These are phyloP conservation scores for Salix caprea DNA, from an alignment of 345 rosid genomes.

Conservation along the genomic window DNA sequence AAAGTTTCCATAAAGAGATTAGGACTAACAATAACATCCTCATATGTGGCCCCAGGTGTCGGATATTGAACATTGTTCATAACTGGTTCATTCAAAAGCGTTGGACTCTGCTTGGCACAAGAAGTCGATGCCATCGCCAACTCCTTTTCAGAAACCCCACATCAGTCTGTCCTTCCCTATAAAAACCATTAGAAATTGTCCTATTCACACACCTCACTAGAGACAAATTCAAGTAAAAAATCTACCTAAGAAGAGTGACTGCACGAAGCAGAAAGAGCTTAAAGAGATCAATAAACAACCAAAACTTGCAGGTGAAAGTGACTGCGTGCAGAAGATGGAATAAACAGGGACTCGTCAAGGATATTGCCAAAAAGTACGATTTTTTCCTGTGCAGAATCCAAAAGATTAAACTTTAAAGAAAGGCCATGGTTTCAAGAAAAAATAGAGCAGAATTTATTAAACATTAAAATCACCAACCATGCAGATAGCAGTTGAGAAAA, in stretches of 20 bases:
- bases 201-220: slow-evolving; percentile 10
- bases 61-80: slow-evolving; percentile 42
- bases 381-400: slow-evolving; percentile 2
- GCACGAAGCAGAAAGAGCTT: background rate
- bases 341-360: slow-evolving; percentile 8
- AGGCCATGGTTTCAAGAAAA: slow-evolving; percentile 13
- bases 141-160: slow-evolving; percentile 21
- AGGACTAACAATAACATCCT: slow-evolving; percentile 52
- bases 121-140: slow-evolving; percentile 81
- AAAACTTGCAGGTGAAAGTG: slow-evolving; percentile 18
- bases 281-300: slow-evolving; percentile 1
- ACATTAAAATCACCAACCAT: slow-evolving; percentile 1
- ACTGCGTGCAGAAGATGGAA: background rate
- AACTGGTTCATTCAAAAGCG: slow-evolving; percentile 43
- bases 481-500: slow-evolving; percentile 7
- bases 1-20: slow-evolving; percentile 65
- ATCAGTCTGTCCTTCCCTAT: slow-evolving; percentile 15
- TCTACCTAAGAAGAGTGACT: background rate
- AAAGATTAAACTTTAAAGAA: slow-evolving; percentile 6
- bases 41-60: slow-evolving; percentile 62
- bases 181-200: slow-evolving; percentile 18
- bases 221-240: slow-evolving; percentile 4
- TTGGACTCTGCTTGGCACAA: slow-evolving; percentile 53
- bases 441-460: slow-evolving; percentile 9
- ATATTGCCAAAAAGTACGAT: background rate